phyloP scores from a whole-genome alignment of 352 stramenopile genomes.

The Phytophthora lateralis region DNA sequence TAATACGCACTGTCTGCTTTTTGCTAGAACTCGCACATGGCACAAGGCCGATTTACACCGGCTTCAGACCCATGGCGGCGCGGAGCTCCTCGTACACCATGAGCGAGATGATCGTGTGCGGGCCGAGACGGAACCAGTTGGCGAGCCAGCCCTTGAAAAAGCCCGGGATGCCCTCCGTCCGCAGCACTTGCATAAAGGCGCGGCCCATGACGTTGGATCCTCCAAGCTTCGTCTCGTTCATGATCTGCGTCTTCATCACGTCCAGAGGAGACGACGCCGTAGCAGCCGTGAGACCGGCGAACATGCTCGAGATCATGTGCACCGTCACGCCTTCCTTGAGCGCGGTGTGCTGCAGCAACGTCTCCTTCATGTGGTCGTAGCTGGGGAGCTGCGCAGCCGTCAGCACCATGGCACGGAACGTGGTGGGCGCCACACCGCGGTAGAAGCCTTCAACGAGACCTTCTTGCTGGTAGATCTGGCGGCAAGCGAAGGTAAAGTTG shows the following conservation, averaged over 20 bases:
- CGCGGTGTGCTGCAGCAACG: slow-evolving; percentile 51
- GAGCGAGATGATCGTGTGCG: slow-evolving; percentile 81
- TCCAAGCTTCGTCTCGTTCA: slow-evolving; percentile 61
- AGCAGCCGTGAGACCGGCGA: slow-evolving; percentile 72
- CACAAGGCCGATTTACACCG: slow-evolving; percentile 38
- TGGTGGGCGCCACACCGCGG: slow-evolving; percentile 68
- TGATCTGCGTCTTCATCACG: slow-evolving; percentile 89
- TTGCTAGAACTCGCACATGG: neutral
- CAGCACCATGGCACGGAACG: slow-evolving; percentile 71
- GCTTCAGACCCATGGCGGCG: slow-evolving; percentile 51
- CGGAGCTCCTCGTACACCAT: slow-evolving; percentile 78
- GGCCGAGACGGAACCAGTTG: slow-evolving; percentile 75
- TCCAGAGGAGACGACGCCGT: slow-evolving; percentile 77
- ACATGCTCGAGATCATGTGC: slow-evolving; percentile 75
- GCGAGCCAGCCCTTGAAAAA: slow-evolving; percentile 84
- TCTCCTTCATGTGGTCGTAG: slow-evolving; percentile 84
- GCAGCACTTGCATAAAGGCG: slow-evolving; percentile 57
- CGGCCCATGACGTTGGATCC: slow-evolving; percentile 52
- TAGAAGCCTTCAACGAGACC: slow-evolving; percentile 73
- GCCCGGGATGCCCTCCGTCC: slow-evolving; percentile 59
- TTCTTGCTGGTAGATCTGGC: slow-evolving; percentile 65
- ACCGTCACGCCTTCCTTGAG: slow-evolving; percentile 64
- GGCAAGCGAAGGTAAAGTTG: slow-evolving; percentile 65
- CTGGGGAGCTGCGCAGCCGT: slow-evolving; percentile 77
- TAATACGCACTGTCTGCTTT: slow-evolving; percentile 1